A percentile compares a stretch with the other conserved stretches of the same genome.
Evolutionary conservation across 371 early-diverging fungal species (phyloP).

Genomic region (Zychaea mexicana): DNA sequence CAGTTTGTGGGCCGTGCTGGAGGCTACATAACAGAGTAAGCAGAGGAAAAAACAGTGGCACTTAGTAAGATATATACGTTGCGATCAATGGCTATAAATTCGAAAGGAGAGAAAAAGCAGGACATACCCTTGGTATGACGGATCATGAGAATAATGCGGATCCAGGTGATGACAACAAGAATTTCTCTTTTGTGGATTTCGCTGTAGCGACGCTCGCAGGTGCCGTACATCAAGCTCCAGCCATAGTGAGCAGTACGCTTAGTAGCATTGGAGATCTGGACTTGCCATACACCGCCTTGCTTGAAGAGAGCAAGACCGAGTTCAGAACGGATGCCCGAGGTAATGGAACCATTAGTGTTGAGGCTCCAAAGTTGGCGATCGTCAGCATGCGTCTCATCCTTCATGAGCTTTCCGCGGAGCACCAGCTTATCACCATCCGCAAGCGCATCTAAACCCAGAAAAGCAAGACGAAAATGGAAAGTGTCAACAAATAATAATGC

Average conservation of each 20-base stretch:
- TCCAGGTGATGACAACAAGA: slow-evolving; percentile 26
- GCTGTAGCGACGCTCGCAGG: slow-evolving; percentile 29
- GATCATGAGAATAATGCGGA: slow-evolving; percentile 29
- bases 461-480: no score
- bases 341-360: slow-evolving; percentile 41
- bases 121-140: slow-evolving; percentile 17
- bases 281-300: slow-evolving; percentile 20
- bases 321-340: slow-evolving; percentile 22
- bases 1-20: slow-evolving; percentile 28
- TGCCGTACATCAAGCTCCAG: slow-evolving; percentile 42
- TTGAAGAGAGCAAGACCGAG: slow-evolving; percentile 33
- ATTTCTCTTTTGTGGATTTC: slow-evolving; percentile 34
- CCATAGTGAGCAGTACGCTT: slow-evolving; percentile 21
- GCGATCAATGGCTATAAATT: not conserved
- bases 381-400: slow-evolving; percentile 16
- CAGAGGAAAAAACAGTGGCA: not conserved
- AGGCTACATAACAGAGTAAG: slow-evolving; percentile 3
- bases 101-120: not conserved
- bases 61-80: no score
- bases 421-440: slow-evolving; percentile 26
- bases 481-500: no score
- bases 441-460: slow-evolving; percentile 18
- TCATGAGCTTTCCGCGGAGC: slow-evolving; percentile 19
- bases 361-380: slow-evolving; percentile 38
- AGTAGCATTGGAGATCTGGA: slow-evolving; percentile 29